phyloP scores from a whole-genome alignment of 2,329 filamentous ascomycete species.

The Monosporascus sp. region DNA sequence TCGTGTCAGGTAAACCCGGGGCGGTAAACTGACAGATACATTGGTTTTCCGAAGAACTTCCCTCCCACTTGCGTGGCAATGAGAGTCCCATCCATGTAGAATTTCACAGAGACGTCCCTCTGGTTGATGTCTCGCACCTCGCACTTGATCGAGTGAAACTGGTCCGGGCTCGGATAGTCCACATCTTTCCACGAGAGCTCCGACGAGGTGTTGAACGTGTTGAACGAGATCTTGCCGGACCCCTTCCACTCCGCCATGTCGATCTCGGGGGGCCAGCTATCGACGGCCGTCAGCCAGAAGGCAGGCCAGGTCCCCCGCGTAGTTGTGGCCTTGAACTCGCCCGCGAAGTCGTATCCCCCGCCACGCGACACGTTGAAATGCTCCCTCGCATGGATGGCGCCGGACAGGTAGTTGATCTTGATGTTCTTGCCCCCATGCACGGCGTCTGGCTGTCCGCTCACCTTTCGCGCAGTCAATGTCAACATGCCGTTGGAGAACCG shows the following conservation, averaged over 20 bases:
- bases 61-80: constrained; percentile 45
- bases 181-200: constrained; percentile 42
- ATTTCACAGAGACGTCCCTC: constrained; percentile 45
- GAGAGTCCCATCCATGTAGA: constrained; percentile 46
- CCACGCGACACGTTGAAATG: constrained; percentile 32
- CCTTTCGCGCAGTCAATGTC: constrained; percentile 41
- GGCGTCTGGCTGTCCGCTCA: constrained; percentile 33
- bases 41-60: constrained; percentile 41
- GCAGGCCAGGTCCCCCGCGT: constrained; percentile 49
- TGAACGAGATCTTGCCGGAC: constrained; percentile 49
- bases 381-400: constrained; percentile 35
- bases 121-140: constrained; percentile 48
- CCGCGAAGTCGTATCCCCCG: constrained; percentile 36
- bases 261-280: constrained; percentile 54
- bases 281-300: constrained; percentile 51
- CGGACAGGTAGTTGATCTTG: constrained; percentile 47
- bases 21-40: constrained; percentile 34
- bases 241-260: constrained; percentile 59
- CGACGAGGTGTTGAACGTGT: constrained; percentile 38
- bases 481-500: constrained; percentile 34
- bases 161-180: constrained; percentile 36
- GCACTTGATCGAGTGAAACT: constrained; percentile 45
- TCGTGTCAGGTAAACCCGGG: neutral
- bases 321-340: constrained; percentile 34
- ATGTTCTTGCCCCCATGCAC: constrained; percentile 32